Evolutionary conservation across 345 rosid species (phyloP), one percentile per base, ranked within the genome.

Genomic region (Passiflora organensis): DNA sequence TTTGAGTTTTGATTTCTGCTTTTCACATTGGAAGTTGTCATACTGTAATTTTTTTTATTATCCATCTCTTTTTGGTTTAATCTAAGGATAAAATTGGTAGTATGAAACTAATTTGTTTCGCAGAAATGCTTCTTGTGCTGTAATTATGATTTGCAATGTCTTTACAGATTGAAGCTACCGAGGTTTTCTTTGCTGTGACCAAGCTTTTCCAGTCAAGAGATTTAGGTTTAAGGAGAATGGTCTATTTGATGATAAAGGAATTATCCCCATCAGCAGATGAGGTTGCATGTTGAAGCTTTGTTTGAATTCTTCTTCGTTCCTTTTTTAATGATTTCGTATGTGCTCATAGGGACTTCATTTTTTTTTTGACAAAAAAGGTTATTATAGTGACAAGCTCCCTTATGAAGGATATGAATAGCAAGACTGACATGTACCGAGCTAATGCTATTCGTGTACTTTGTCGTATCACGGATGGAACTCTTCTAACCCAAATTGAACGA

Each of bases 381-480:
- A 93, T 93, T 54, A 93, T 93, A 55, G 99, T 93, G 45, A 93
- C 99, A 43, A 93, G 97, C 81, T 93, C 95, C 51, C 81, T 93
- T 6, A 89, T 93, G 99, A 93, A 86, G 77, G 99, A 93, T 77
- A 93, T 89, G 99, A 93, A 78, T 64, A 86, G 99, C 81, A 93
- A 89, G 78, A 93, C 91, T 15, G 99, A 93, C 68, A 86, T 84
- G 96, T 93, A 89, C 60, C 85, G 95, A 50, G 97, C 97, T 37
- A 93, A 93, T 80, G 97, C 97, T 53, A 93, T 93, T 51, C 91
- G 99, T 66, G 96, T 93, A 63, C 95, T 93, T 66, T 93, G 99
- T 63, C 89, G 77, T 46, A 93, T 93, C 52, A 89, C 84, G 20
- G 99, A 93, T 43, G 97, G 99, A 63, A 81, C 94, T 43, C 94